Evolutionary conservation across 2,329 filamentous ascomycete genomes (phyloP).

Genomic region (Colletotrichum acutatum): DNA sequence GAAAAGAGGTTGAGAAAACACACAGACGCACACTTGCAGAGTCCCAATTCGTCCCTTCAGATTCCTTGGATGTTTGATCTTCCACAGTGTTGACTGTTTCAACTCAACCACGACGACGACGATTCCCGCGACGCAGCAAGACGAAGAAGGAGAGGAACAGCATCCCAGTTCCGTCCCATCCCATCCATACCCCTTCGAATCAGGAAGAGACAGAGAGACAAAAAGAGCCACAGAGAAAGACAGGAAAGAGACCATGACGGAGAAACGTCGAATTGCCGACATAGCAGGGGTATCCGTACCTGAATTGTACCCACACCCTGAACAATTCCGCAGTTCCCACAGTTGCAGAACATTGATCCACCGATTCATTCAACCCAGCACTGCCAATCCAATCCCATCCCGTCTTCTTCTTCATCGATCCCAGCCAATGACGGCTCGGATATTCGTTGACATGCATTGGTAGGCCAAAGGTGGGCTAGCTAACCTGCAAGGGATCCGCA

Average conservation of each 20-base stretch:
- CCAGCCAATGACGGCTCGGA: neutral
- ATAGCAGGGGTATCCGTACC: neutral
- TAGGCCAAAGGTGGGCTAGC: neutral
- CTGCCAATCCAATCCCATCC: neutral
- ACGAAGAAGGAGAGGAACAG: neutral
- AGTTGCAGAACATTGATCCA: neutral
- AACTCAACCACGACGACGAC: conserved; percentile 24
- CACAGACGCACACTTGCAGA: neutral
- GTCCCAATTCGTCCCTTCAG: conserved; percentile 7
- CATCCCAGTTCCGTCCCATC: neutral
- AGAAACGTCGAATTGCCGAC: neutral
- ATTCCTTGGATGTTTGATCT: conserved; percentile 32
- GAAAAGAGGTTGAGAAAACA: neutral
- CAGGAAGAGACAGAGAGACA: neutral
- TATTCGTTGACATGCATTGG: conserved; percentile 13
- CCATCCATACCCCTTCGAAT: neutral
- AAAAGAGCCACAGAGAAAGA: neutral
- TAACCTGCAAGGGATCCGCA: conserved; percentile 11
- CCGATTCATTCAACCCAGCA: neutral
- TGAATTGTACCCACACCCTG: neutral
- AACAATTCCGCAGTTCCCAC: neutral
- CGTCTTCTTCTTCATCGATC: neutral
- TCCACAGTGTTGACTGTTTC: conserved; percentile 24
- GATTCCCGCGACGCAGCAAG: neutral
- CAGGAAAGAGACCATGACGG: neutral